Base-by-base conservation (phyloP, 352 stramenopile genomes). In the Pythium dissimile region DNA sequence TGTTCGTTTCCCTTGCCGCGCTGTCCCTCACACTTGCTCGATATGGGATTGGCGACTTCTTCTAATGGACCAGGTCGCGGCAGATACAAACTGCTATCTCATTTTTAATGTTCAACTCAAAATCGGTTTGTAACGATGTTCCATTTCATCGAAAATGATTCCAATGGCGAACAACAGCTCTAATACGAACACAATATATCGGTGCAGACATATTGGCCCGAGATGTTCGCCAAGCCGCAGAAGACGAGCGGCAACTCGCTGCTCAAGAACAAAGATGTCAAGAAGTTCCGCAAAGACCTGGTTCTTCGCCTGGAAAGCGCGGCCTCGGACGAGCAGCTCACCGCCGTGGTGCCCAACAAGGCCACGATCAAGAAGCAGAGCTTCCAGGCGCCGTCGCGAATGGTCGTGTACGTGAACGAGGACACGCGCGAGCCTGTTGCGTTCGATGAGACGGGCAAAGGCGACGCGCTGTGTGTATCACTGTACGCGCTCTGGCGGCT, bases 201-300 rank as follows among this genome's bases (percentile, higher is more conserved):
- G 18, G 24, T 12, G 20, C 26, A 24, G 28, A 12, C 12, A n/a
- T n/a, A 7, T 28, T 38, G 26, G 38, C 38, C 5, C 38, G 38
- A 66, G 15, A 94, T 94, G 84, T 94, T 94, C 59, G 72, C 73
- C 49, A 94, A 94, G 67, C 54, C 80, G 48, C 67, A 73, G 32
- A 92, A 91, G 73, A 67, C 74, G 51, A 92, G 79, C 54, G 81
- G 82, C 58, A 94, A 80, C 56, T 82, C 73, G 51, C 68, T 91
- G 69, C 74, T 94, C 37, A 90, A 89, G 71, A 80, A 79, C 59
- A 94, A 94, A 64, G 84, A 94, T 59, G 73, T 74, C 60, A 94
- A 92, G 75, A 94, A 92, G 68, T 70, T 94, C 32, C 81, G 81
- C 38, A 75, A 78, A 37, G 80, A 92, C 41, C 63, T 88, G 12